Evolutionary conservation across 129 eudicot genomes (phyloP), one percentile per base, ranked within the genome.

Genomic region (Flaveria robusta): DNA sequence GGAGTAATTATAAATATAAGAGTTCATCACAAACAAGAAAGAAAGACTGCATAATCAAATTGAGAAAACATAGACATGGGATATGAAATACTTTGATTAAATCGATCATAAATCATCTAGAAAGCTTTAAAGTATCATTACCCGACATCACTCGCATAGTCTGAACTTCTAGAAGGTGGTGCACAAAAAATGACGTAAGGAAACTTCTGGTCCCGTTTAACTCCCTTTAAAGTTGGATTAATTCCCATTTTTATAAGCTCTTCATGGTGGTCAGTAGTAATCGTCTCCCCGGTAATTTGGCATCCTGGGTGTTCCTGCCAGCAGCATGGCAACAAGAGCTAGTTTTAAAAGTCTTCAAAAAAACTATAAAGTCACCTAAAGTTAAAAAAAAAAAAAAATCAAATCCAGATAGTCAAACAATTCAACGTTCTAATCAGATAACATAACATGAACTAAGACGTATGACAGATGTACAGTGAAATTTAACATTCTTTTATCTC

Each of bases 171-270:
- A 65, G 83, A 87, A 70, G 98, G 97, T 31, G 98, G 98, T 71
- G 98, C 98, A 83, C 98, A 94, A 68, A 88, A 94, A 26, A 94
- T 94, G 64, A 94, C 96, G 19, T 82, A 88, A 60, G 98, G 96
- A 75, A 85, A 91, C 84, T 94, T 89, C 13, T 72, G 76, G 51
- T 82, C 45, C 78, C 82, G 55, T 54, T 73, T 81, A 49, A 80
- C 74, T 73, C 82, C 96, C 76, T 94, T 94, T 63, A 89, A 13
- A 71, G 77, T 80, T 76, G 98, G 98, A 77, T 16, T 81, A 19
- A 94, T 94, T 51, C 98, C 98, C 65, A 89, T 47, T 63, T 91
- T 81, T 14, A 78, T 63, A 82, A 94, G 83, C 83, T 94, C 98
- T n/a, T 84, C 91, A 22, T 94, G 98, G 81, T 94, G 98, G 85